Percentiles rank a stretch among this genome's conserved stretches.
Evolutionary conservation across 2,329 filamentous ascomycete genomes (phyloP).

Genomic region (Penicillium concentricum): DNA sequence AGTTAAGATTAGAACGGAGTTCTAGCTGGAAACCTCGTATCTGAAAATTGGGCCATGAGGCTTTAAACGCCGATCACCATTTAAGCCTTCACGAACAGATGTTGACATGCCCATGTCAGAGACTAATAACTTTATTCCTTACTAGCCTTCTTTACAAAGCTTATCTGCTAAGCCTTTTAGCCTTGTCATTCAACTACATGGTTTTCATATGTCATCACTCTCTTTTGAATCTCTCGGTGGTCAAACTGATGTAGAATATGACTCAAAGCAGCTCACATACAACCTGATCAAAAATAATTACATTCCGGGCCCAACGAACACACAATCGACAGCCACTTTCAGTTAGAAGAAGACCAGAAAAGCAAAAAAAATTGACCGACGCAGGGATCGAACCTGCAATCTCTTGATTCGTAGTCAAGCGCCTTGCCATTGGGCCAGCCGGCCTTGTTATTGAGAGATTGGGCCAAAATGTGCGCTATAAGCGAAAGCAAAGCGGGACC

Average conservation of each 20-base stretch:
- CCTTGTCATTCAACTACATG: no score
- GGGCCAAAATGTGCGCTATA: rapidly evolving
- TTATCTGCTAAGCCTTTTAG: no score
- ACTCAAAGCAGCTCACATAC: no score
- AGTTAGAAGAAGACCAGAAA: not conserved
- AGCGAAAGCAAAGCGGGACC: rapidly evolving
- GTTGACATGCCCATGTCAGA: not conserved
- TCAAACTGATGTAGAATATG: no score
- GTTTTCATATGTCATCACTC: no score
- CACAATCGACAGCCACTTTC: not conserved
- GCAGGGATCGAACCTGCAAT: constrained; percentile 50
- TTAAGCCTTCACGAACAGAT: not conserved
- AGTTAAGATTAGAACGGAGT: no score
- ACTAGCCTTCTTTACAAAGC: no score
- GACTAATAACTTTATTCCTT: not conserved
- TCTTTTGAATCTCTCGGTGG: no score
- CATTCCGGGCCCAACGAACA: no score
- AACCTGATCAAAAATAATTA: no score
- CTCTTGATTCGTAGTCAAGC: constrained; percentile 55
- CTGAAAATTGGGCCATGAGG: no score
- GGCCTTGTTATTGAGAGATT: constrained; percentile 11
- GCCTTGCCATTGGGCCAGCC: constrained; percentile 52
- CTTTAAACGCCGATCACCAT: not conserved
- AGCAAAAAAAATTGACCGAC: constrained; percentile 36
- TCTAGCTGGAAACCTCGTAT: no score